Conservation (phyloP, 441 rosid species). For the Kokia cookei region DNA sequence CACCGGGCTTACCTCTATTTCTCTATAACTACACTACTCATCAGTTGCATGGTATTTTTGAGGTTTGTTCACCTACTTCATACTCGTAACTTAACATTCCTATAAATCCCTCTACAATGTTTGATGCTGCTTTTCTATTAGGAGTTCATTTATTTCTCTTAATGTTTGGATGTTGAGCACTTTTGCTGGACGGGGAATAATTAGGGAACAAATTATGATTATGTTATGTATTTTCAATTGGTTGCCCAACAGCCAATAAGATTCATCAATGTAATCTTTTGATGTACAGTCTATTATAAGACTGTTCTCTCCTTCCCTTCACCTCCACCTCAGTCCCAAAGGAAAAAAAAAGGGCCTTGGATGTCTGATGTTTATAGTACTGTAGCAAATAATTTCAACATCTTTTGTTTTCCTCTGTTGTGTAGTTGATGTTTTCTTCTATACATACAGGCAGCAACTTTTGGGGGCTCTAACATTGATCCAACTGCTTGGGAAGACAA, state of each 20-base stretch:
- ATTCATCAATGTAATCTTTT: neutral
- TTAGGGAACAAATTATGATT: neutral
- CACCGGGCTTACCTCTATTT: constrained; percentile 93
- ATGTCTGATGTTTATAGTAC: neutral
- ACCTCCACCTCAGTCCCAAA: neutral
- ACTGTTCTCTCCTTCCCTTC: neutral
- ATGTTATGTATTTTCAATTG: neutral
- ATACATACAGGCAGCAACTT: constrained; percentile 67
- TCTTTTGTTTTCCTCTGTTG: neutral
- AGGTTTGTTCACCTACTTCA: constrained; percentile 45
- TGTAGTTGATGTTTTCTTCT: neutral
- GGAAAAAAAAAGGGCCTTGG: neutral
- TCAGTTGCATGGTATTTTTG: constrained; percentile 95
- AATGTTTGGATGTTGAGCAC: neutral
- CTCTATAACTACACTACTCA: constrained; percentile 98
- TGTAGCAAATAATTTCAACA: neutral
- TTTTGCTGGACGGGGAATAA: neutral
- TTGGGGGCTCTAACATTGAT: constrained; percentile 96
- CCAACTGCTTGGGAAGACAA: constrained; percentile 99
- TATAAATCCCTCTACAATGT: neutral
- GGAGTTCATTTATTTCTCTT: neutral
- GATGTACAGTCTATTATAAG: neutral
- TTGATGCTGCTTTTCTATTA: neutral
- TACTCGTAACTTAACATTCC: neutral
- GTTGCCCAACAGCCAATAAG: neutral